Conservation (phyloP, 495 filamentous ascomycete species). For the Cercophora sp. region DNA sequence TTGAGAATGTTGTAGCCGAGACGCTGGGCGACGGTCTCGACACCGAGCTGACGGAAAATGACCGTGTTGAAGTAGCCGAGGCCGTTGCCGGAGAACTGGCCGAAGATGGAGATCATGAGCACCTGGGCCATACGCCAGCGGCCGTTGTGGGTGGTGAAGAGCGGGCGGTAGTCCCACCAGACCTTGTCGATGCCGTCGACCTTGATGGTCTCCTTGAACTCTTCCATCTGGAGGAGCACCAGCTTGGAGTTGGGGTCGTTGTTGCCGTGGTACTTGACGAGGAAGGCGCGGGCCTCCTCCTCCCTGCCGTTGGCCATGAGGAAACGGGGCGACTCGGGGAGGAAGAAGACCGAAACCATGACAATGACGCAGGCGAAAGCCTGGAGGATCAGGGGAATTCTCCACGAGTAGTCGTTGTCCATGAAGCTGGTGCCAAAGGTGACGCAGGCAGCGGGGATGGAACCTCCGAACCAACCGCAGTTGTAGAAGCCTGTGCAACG, state of each 20-base stretch:
- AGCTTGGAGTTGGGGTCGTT: constrained; percentile 49
- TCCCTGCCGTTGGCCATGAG: constrained; percentile 52
- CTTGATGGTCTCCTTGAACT: constrained; percentile 56
- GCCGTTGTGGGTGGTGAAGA: constrained; percentile 40
- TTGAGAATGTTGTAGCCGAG: constrained; percentile 46
- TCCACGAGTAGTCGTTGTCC: constrained; percentile 40
- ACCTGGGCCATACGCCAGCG: constrained; percentile 47
- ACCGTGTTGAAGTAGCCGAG: constrained; percentile 39
- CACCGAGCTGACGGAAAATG: constrained; percentile 33
- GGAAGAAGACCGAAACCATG: constrained; percentile 50
- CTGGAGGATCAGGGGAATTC: constrained; percentile 46
- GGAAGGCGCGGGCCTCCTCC: constrained; percentile 50
- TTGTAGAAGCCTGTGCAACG: constrained; percentile 49
- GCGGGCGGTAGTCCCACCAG: constrained; percentile 45
- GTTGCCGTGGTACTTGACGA: constrained; percentile 58
- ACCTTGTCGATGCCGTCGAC: constrained; percentile 52
- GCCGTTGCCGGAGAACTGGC: constrained; percentile 51
- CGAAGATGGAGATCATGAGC: constrained; percentile 50
- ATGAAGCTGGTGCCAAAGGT: constrained; percentile 43
- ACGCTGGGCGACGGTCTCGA: constrained; percentile 30
- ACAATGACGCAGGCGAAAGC: constrained; percentile 44
- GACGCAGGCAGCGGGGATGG: constrained; percentile 45
- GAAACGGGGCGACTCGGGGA: constrained; percentile 63
- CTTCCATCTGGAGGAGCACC: constrained; percentile 52
- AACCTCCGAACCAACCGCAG: constrained; percentile 49